Evolutionary conservation across 1,284 basidiomycete genomes (phyloP).

Genomic region (Apiotrichum brassicae): DNA sequence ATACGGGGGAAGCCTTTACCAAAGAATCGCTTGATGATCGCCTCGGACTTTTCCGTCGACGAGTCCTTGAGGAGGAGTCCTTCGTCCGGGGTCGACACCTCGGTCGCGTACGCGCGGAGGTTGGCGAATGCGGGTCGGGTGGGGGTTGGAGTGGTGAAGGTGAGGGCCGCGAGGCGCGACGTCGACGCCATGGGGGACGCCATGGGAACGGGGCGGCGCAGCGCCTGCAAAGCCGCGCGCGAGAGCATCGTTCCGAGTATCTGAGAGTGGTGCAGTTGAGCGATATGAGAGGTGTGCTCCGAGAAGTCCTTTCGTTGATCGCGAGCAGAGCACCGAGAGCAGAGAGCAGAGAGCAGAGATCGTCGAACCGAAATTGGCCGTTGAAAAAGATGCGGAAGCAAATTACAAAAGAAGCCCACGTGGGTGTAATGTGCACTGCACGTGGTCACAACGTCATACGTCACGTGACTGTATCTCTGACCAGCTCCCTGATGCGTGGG

Average conservation of each 20-base stretch:
- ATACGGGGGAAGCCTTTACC: constrained; percentile 42
- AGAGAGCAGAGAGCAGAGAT: not conserved
- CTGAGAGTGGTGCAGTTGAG: too few relatives aligned
- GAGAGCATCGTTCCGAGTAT: constrained; percentile 19
- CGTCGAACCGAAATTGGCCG: constrained; percentile 15
- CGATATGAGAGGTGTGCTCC: not conserved
- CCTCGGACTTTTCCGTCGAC: constrained; percentile 18
- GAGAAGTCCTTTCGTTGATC: not conserved
- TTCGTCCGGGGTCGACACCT: not conserved
- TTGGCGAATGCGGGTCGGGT: not conserved
- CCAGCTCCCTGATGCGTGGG: too few relatives aligned
- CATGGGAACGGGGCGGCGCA: constrained; percentile 13
- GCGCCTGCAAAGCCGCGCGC: constrained; percentile 17
- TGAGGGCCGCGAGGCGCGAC: constrained; percentile 9
- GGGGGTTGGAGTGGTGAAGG: constrained; percentile 2
- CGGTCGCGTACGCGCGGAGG: not conserved
- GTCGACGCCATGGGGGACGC: constrained; percentile 24
- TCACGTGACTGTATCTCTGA: too few relatives aligned
- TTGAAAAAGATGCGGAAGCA: constrained; percentile 3
- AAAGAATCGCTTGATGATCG: constrained; percentile 37
- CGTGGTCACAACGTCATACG: not conserved
- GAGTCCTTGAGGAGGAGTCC: constrained; percentile 23
- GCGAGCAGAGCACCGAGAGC: not conserved
- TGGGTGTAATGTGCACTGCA: not conserved
- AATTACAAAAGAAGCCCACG: not conserved